Conservation (phyloP, 768 basidiomycete genomes). For the Mycena vitilis region DNA sequence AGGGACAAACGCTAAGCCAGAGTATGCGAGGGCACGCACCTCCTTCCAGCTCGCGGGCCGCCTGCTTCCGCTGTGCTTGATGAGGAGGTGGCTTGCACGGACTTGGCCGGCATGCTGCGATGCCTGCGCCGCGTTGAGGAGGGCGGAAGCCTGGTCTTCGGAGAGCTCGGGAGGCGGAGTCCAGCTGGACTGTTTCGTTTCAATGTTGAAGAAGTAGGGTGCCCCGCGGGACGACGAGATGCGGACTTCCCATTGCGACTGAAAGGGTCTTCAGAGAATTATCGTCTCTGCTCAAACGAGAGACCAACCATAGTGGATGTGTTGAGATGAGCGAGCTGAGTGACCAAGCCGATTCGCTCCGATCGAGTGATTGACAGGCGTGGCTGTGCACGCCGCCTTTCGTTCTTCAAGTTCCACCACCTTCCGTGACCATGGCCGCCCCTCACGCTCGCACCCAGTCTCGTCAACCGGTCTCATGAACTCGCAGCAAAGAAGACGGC, state of each 20-base stretch:
- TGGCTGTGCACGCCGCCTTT: too few species aligned
- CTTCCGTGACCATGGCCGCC: too few species aligned
- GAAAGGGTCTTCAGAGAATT: constrained; percentile 10
- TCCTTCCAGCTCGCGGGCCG: constrained; percentile 89
- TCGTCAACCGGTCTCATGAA: too few species aligned
- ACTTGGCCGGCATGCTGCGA: constrained; percentile 63
- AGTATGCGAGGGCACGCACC: constrained; percentile 53
- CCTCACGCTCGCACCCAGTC: too few species aligned
- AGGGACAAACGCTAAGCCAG: constrained; percentile 16
- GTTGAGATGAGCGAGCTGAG: neutral
- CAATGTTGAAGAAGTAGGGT: constrained; percentile 90
- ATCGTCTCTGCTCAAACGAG: neutral
- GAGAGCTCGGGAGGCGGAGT: constrained; percentile 73
- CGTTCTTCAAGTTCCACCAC: too few species aligned
- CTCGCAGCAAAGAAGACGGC: too few species aligned
- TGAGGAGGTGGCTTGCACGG: constrained; percentile 93
- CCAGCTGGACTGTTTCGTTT: constrained; percentile 83
- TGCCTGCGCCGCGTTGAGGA: constrained; percentile 78
- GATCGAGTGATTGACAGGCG: too few species aligned
- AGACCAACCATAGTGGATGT: constrained; percentile 26
- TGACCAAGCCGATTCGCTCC: neutral
- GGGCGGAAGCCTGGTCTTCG: constrained; percentile 65
- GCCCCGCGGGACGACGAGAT: constrained; percentile 81
- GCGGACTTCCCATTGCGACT: constrained; percentile 83
- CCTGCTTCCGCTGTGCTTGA: constrained; percentile 88